These are phyloP conservation scores for Termitomyces sp. DNA, from an alignment of 768 basidiomycete species.

Conservation along the genomic window DNA sequence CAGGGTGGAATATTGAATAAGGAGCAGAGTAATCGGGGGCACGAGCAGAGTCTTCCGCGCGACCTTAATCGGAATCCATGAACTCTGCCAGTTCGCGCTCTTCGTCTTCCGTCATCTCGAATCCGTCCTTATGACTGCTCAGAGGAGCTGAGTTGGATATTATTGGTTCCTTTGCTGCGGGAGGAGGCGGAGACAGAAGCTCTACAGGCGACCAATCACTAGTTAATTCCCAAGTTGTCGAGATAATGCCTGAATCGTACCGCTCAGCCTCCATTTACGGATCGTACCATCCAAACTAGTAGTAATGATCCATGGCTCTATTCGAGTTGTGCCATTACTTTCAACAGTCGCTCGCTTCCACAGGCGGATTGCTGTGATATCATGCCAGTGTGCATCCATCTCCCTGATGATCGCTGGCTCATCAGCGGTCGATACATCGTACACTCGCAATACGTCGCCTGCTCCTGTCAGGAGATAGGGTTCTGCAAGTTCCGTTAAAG, in stretches of 20 bases:
- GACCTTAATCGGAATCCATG: constrained; percentile 31
- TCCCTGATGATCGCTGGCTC: constrained; percentile 70
- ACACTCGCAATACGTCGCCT: constrained; percentile 81
- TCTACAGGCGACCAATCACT: constrained; percentile 24
- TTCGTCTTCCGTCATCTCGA: constrained; percentile 80
- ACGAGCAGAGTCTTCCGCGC: neutral
- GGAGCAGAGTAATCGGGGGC: neutral
- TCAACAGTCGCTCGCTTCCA: constrained; percentile 59
- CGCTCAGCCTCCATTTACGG: constrained; percentile 77
- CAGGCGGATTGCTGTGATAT: constrained; percentile 70
- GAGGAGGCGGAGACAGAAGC: constrained; percentile 32
- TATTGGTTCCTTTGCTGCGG: constrained; percentile 5
- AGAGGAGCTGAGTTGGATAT: constrained; percentile 8
- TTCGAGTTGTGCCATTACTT: constrained; percentile 40
- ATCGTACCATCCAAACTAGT: constrained; percentile 85
- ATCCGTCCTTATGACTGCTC: constrained; percentile 16
- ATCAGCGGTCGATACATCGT: constrained; percentile 66
- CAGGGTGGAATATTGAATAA: constrained; percentile 33
- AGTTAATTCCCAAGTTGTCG: neutral
- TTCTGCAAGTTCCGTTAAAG: constrained; percentile 58
- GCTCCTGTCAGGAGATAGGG: constrained; percentile 79
- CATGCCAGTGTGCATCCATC: constrained; percentile 88
- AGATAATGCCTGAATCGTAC: constrained; percentile 26
- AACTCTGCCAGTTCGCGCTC: constrained; percentile 86
- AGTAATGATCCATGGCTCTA: constrained; percentile 82